phyloP scores from a whole-genome alignment of 331 rosid species.

The Quercus tomentella region DNA sequence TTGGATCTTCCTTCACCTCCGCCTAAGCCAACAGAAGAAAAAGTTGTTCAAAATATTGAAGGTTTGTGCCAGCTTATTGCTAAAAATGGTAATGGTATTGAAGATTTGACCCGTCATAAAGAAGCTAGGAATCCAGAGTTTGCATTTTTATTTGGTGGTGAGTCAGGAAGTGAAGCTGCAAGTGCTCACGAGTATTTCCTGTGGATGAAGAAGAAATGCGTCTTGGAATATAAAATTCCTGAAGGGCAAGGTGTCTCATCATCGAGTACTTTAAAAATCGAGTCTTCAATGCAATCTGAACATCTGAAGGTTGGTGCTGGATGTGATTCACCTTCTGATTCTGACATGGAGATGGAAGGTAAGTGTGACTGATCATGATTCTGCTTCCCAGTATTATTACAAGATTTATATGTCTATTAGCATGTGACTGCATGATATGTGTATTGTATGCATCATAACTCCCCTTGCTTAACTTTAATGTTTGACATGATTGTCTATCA shows the following conservation, averaged over 20 bases:
- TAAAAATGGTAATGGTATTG: conserved; percentile 38
- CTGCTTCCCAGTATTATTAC: not conserved
- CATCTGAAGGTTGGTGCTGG: conserved; percentile 27
- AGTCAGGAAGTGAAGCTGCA: conserved; percentile 54
- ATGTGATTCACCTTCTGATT: conserved; percentile 47
- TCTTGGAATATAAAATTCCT: conserved; percentile 31
- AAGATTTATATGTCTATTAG: not conserved
- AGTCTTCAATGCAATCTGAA: conserved; percentile 22
- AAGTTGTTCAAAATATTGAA: conserved; percentile 33
- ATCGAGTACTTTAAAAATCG: conserved; percentile 9
- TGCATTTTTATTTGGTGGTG: conserved; percentile 53
- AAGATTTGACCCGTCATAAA: conserved; percentile 34
- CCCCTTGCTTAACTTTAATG: not conserved
- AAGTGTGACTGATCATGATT: conserved; percentile 26
- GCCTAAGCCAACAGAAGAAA: conserved; percentile 41
- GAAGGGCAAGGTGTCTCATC: conserved; percentile 20
- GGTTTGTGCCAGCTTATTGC: conserved; percentile 45
- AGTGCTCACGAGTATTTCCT: conserved; percentile 41
- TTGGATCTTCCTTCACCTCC: conserved; percentile 41
- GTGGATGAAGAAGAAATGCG: conserved; percentile 54
- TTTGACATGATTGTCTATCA: not conserved
- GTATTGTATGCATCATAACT: not conserved
- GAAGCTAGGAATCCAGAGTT: conserved; percentile 50
- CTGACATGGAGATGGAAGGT: conserved; percentile 99
- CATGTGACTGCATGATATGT: too few relatives aligned